These are phyloP conservation scores for Fistulifera solaris DNA, from an alignment of 108 stramenopile species.

Conservation along the genomic window DNA sequence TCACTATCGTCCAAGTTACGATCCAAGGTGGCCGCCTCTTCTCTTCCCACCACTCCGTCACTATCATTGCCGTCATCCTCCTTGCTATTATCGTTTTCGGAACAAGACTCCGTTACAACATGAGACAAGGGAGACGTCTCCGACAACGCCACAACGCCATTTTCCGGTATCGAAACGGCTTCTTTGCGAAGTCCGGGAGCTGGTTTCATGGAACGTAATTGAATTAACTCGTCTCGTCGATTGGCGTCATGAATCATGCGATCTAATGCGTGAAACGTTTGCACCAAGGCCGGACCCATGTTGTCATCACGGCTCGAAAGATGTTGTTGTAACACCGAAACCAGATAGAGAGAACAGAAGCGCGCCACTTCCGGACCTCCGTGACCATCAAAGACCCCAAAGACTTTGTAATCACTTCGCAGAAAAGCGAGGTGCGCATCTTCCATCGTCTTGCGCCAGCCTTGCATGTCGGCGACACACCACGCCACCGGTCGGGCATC, in stretches of 20 bases:
- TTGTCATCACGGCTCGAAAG: conserved; percentile 5
- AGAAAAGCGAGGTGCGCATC: conserved; percentile 90
- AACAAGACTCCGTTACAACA: too few species aligned
- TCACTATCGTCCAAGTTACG: conserved; percentile 19
- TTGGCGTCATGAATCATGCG: conserved; percentile 61
- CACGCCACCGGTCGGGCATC: conserved; percentile 40
- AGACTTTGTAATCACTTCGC: conserved; percentile 49
- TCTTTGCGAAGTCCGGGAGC: conserved; percentile 19
- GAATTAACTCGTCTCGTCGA: conserved; percentile 22
- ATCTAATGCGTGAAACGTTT: conserved; percentile 75
- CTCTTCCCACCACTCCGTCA: conserved; percentile 22
- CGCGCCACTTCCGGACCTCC: conserved; percentile 90
- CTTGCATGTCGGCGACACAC: conserved; percentile 89
- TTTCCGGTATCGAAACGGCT: conserved; percentile 9
- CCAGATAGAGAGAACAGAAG: conserved; percentile 77
- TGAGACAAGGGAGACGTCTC: too few species aligned
- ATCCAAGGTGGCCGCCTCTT: conserved; percentile 34
- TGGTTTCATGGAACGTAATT: conserved; percentile 27
- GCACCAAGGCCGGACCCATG: conserved; percentile 51
- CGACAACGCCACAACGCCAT: too few species aligned
- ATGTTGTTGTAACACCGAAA: conserved; percentile 60
- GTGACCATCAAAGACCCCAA: conserved; percentile 91
- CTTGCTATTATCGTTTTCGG: too few species aligned
- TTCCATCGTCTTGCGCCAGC: conserved; percentile 97
- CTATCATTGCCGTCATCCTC: conserved; percentile 32